Evolutionary conservation across 1,284 basidiomycete genomes (phyloP), one percentile per base, ranked within the genome.

Genomic region (Caloboletus firmus): DNA sequence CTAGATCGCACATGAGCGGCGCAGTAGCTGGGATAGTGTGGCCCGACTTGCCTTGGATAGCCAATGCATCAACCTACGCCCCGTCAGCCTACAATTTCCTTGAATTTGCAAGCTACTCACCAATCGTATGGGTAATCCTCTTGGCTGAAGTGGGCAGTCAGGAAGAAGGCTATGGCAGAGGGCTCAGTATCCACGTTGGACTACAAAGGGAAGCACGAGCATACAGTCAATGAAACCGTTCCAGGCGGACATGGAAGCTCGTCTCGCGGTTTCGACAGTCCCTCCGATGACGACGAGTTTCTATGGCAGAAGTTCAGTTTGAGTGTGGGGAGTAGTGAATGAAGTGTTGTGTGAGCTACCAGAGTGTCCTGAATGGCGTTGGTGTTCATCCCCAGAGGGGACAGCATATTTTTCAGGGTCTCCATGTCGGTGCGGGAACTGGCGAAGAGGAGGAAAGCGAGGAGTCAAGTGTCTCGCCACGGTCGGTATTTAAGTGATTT

Each of bases 41-140:
- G 51, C 51, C 32, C 31, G 6, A 30, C 56, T 53, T 62, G 84
- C 89, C 80, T 91, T 91, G 24, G 88, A 79, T 44, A 91, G 75
- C 89, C 89, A 91, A 64, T 91, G 86, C 88, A 92, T 90, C 61
- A 91, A 69, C 89, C 89, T 89, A 61, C 18, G 39, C 32, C 46
- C 47, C 20, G n/a, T 58, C 45, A 59, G 59, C 35, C 18, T n/a
- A n/a, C n/a, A n/a, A n/a, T n/a, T n/a, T n/a, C n/a, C n/a, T 51
- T 17, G 31, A 54, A 11, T 36, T 42, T 18, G 36, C 26, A 58
- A 24, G 45, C 24, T 42, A 6, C 57, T 58, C 67, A 89, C 87
- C 88, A 91, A 65, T 91, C 88, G 65, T 90, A 90, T 3, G 88
- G 88, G 61, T 90, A 91, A 63, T 92, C 90, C 60, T 91, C 89